Evolutionary conservation across 331 rosid genomes (phyloP), one percentile per base, ranked within the genome.

Genomic region (Malus hybrid): DNA sequence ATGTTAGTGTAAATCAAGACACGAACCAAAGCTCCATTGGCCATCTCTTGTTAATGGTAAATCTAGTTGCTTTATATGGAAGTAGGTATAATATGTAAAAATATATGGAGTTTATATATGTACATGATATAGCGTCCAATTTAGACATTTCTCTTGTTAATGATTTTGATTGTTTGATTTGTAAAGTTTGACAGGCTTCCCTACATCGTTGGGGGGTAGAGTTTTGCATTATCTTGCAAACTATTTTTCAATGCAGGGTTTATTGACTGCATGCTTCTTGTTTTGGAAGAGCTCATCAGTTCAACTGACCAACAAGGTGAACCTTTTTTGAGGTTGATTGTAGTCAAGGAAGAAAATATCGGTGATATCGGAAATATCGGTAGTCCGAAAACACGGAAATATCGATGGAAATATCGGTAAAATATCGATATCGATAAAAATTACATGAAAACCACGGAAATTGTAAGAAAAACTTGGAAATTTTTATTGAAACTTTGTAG

Each of bases 141-240:
- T 76, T 48, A 42, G 27, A 28, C 20, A 19, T 62, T 44, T 73
- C 16, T 13, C 10, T 16, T 44, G 18, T 79, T 77, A 65, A 54
- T 77, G 64, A 63, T 82, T 84, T 84, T 84, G 80, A 82, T 82
- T 22, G 59, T 28, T 84, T 73, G 73, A 80, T 86, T 85, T 79
- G 78, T 84, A 61, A 79, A 72, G 85, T 90, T 86, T 86, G 82
- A 83, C 90, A 85, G 91, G 80, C 95, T 88, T 85, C 90, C 90
- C 93, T 80, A 86, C 83, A 80, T 84, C 22, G 67, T 74, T 80
- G 85, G 87, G 87, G 86, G 82, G 80, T 82, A 73, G 88, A 28
- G 85, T 82, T 62, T 14, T 46, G 73, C 88, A 55, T 74, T 67
- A 24, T 81, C 9, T 75, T 79, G 68, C 85, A 77, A 76, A 81